phyloP scores from a whole-genome alignment of 2,329 filamentous ascomycete species.

The Chaetothyriales sp. region DNA sequence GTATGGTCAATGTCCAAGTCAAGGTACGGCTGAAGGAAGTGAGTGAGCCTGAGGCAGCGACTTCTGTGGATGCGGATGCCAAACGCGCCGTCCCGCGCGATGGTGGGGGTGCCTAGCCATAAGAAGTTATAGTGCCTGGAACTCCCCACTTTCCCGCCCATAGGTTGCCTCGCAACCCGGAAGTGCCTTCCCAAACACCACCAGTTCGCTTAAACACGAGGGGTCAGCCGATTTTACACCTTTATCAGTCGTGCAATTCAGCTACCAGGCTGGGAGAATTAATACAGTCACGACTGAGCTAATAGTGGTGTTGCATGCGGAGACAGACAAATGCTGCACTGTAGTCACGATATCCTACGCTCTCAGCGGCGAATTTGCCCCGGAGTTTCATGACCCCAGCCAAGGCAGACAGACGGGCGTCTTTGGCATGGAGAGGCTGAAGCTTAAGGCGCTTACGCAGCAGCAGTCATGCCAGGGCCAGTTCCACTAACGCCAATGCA shows the following conservation, averaged over 20 bases:
- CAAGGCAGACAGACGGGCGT: no score
- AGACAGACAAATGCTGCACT: background rate
- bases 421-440: no score
- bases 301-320: background rate
- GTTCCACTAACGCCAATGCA: no score
- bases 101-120: no score
- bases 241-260: background rate
- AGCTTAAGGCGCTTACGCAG: no score
- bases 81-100: background rate
- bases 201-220: no score
- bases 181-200: background rate
- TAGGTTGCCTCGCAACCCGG: background rate
- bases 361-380: no score
- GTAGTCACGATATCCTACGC: no score
- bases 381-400: no score
- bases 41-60: background rate
- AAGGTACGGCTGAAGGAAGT: background rate
- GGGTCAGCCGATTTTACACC: background rate
- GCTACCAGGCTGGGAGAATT: background rate
- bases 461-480: no score
- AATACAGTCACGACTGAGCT: background rate
- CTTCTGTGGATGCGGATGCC: background rate
- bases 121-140: background rate
- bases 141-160: background rate
- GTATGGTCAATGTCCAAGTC: background rate